These are phyloP conservation scores for Paxillus involutus DNA, from an alignment of 768 basidiomycete species.

Conservation along the genomic window DNA sequence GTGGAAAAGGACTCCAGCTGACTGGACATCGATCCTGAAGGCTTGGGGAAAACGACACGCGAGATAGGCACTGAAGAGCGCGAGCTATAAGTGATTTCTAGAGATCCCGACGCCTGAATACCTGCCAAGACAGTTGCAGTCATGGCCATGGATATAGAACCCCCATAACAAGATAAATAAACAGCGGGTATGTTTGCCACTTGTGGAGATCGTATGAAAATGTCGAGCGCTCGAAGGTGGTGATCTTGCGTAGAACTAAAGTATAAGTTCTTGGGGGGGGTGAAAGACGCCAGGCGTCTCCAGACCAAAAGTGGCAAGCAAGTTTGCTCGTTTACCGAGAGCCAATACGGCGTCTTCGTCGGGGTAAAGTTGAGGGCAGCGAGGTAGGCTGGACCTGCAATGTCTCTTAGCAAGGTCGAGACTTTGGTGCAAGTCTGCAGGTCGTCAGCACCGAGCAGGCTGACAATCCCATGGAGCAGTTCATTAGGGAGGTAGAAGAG, in stretches of 20 bases:
- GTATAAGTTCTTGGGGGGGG: background rate
- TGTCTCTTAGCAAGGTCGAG: background rate
- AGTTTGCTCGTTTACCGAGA: background rate
- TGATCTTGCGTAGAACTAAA: background rate
- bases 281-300: background rate
- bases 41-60: background rate
- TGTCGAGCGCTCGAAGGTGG: background rate
- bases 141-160: background rate
- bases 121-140: background rate
- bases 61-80: background rate
- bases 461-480: background rate
- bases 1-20: background rate
- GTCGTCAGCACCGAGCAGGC: background rate
- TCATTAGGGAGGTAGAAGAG: background rate
- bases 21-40: background rate
- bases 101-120: background rate
- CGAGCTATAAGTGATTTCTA: background rate
- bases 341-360: background rate
- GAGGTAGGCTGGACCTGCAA: background rate
- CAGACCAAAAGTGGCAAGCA: background rate
- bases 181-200: background rate
- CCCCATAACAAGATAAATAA: background rate
- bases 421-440: background rate
- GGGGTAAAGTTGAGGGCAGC: background rate
- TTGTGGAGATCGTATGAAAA: background rate